Base-by-base conservation (phyloP, 192 early-diverging fungal species). In the Umbelopsis ramanniana region DNA sequence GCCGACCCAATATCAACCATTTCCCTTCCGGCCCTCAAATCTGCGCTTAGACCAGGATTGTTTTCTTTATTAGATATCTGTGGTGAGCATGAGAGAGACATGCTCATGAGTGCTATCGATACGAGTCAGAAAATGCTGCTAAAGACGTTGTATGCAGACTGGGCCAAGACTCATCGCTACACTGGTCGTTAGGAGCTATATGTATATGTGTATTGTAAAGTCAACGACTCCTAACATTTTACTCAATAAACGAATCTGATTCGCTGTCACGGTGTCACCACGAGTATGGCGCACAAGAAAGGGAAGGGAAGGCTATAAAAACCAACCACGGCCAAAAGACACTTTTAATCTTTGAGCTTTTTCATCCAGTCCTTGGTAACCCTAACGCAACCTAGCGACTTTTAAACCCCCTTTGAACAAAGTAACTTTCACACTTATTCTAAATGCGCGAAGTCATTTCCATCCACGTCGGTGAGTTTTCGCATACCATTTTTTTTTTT, bases 371-470 rank as follows among this genome's bases (percentile, higher is more conserved):
- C 57, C 57, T 63, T 63, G 57, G 57, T 63, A 29, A 63, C 57
- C 57, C 57, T 63, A 63, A 63, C 57, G 33, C 57, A 63, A 63
- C 57, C 33, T 63, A 37, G 57, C 57, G 57, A 63, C 57, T 63
- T 63, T 63, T 37, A 29, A 63, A 63, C 26, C 57, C 57, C 57
- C 57, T 37, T 63, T 29, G 23, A 63, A 63, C 15, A 22, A 63
- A 63, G 19, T 33, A 63, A 14, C 35, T 63, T 63, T 63, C 57
- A 63, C 57, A 35, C 26, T 47, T 29, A 68, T 68, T 45, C 67
- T 24, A n/a, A 70, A 93, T 92, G 91, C 80, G 91, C 79, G 91
- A 93, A 83, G 89, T 90, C 82, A 93, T 93, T 79, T 92, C 90
- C 47, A 86, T 93, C 85, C 91, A 93, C 84, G 89, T 93, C 74